Evolutionary conservation across 1,284 basidiomycete genomes (phyloP).

Genomic region (Exobasidium cylindrosporum): DNA sequence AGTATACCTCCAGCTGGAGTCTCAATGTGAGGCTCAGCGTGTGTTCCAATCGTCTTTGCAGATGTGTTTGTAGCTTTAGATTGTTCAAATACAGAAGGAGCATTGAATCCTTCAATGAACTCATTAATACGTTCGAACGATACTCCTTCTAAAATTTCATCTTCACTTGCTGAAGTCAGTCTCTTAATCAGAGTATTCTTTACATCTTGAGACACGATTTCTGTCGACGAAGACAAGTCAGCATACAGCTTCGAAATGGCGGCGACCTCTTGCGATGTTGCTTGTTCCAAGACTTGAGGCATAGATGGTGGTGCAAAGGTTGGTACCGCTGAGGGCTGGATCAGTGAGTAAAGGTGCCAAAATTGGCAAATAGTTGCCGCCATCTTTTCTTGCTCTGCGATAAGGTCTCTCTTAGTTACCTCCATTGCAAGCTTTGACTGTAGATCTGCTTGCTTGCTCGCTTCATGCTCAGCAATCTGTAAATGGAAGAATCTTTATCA

Average conservation of each 20-base stretch:
- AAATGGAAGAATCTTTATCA: no score
- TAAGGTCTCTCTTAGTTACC: background rate
- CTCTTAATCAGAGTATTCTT: background rate
- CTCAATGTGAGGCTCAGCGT: background rate
- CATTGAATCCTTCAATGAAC: background rate
- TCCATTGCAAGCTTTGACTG: background rate
- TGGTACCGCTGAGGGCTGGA: background rate
- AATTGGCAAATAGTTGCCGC: background rate
- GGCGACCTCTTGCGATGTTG: slow-evolving; percentile 4
- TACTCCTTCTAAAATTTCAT: slow-evolving; percentile 1
- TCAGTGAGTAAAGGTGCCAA: background rate
- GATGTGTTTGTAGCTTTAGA: background rate
- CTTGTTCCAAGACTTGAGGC: background rate
- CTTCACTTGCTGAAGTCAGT: background rate
- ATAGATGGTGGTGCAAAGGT: slow-evolving; percentile 3
- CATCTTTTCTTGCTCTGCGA: background rate
- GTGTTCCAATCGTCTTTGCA: background rate
- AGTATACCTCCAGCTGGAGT: background rate
- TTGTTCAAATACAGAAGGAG: background rate
- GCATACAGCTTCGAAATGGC: slow-evolving; percentile 8
- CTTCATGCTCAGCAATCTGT: slow-evolving; percentile 5
- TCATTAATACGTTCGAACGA: background rate
- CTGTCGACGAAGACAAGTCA: slow-evolving; percentile 1
- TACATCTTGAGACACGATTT: background rate
- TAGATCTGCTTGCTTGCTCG: background rate